These are phyloP conservation scores for Sarocladium oryzae DNA, from an alignment of 2,329 filamentous ascomycete species.

Conservation along the genomic window DNA sequence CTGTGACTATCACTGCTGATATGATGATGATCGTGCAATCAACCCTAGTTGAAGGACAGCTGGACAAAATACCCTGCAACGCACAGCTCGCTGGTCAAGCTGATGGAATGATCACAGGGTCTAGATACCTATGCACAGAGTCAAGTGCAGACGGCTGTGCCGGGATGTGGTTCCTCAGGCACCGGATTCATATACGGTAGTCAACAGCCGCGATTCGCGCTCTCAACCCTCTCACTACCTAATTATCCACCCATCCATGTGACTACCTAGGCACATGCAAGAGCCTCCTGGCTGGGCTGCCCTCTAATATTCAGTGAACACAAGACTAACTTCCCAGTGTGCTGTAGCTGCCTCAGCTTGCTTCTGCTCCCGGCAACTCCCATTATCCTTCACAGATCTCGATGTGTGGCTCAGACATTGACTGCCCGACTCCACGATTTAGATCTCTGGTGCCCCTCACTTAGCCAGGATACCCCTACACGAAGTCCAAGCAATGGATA, in stretches of 20 bases:
- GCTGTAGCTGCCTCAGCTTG: no score
- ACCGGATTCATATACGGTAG: not conserved
- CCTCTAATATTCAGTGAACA: no score
- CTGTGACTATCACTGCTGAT: not conserved
- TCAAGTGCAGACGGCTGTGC: not conserved
- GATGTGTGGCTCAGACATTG: not conserved
- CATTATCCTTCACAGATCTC: not conserved
- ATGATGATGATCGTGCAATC: not conserved
- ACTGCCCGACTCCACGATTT: constrained; percentile 1
- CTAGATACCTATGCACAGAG: no score
- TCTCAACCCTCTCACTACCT: not conserved
- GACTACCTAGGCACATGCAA: no score
- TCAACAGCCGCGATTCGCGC: constrained; percentile 7
- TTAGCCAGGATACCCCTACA: constrained; percentile 2
- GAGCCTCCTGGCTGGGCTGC: no score
- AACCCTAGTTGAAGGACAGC: no score
- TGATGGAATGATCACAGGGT: no score
- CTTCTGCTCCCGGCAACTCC: not conserved
- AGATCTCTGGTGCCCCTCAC: constrained; percentile 1
- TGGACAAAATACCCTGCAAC: not conserved
- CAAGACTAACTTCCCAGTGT: no score
- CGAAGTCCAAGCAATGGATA: no score
- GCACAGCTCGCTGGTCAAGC: no score
- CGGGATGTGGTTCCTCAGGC: no score
- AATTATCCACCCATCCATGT: no score